Evolutionary conservation across 2,329 filamentous ascomycete species (phyloP).

Genomic region (Curvularia eragrostidis): DNA sequence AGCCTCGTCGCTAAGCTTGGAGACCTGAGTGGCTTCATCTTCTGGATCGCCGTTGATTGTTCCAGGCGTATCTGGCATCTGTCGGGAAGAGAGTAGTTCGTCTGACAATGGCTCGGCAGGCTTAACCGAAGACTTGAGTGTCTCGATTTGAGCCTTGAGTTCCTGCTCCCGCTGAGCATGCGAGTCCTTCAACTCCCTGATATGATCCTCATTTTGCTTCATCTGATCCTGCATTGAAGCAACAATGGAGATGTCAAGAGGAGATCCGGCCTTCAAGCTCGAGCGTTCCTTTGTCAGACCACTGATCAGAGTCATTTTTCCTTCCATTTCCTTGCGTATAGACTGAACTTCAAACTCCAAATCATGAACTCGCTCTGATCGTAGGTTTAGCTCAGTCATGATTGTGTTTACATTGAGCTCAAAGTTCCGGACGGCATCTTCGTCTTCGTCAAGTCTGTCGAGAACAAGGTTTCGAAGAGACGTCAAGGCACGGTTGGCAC

Average conservation of each 20-base stretch:
- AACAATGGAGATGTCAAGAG: constrained; percentile 90
- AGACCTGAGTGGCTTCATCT: constrained; percentile 53
- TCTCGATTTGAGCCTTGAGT: constrained; percentile 73
- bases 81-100: constrained; percentile 28
- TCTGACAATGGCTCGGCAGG: constrained; percentile 19
- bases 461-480: constrained; percentile 86
- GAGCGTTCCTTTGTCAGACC: constrained; percentile 91
- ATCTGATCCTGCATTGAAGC: constrained; percentile 87
- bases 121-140: constrained; percentile 65
- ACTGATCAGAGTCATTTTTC: constrained; percentile 93
- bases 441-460: constrained; percentile 82
- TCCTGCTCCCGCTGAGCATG: constrained; percentile 78
- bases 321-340: constrained; percentile 94
- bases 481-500: constrained; percentile 88
- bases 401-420: constrained; percentile 89
- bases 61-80: constrained; percentile 15
- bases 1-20: constrained; percentile 74
- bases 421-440: constrained; percentile 89
- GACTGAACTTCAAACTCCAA: constrained; percentile 83
- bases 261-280: constrained; percentile 79
- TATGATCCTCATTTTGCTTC: constrained; percentile 80
- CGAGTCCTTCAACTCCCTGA: constrained; percentile 73
- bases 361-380: constrained; percentile 88
- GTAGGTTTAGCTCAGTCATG: constrained; percentile 86
- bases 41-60: constrained; percentile 26